A percentile compares a stretch with the other conserved stretches of the same genome.
Conservation (phyloP, 495 filamentous ascomycete genomes). For the Talaromyces borbonicus region DNA sequence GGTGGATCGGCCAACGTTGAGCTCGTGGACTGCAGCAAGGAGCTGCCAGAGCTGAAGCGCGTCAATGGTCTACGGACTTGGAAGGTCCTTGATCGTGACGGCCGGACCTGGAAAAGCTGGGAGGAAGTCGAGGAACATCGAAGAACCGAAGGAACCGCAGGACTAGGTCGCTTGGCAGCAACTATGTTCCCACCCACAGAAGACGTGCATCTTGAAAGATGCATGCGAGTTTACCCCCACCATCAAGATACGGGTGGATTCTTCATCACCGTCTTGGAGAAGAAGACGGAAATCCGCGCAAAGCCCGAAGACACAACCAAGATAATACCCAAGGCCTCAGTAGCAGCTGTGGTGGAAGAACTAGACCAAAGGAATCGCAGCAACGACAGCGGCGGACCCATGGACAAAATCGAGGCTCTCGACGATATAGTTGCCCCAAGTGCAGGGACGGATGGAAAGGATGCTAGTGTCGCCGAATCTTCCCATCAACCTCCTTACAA, state of each 20-base stretch:
- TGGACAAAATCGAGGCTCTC: conserved; percentile 41
- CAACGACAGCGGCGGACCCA: conserved; percentile 26
- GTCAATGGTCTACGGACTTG: conserved; percentile 61
- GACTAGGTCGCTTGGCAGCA: conserved; percentile 53
- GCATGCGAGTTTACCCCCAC: conserved; percentile 90
- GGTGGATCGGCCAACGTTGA: conserved; percentile 73
- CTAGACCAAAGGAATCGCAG: conserved; percentile 38
- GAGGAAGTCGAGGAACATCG: conserved; percentile 61
- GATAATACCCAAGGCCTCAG: conserved; percentile 39
- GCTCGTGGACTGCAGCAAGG: conserved; percentile 70
- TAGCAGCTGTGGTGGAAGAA: conserved; percentile 46
- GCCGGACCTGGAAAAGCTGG: conserved; percentile 65
- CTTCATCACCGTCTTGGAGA: conserved; percentile 92
- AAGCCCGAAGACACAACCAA: conserved; percentile 62
- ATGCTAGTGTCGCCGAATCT: conserved; percentile 33
- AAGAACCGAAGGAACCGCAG: conserved; percentile 43
- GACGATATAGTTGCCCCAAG: conserved; percentile 36
- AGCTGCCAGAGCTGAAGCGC: conserved; percentile 67
- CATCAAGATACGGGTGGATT: conserved; percentile 93
- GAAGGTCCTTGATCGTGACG: conserved; percentile 81
- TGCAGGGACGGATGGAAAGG: conserved; percentile 28
- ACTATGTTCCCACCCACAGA: conserved; percentile 74
- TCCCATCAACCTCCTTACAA: conserved; percentile 31
- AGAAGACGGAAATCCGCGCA: conserved; percentile 76
- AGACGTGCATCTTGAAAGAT: conserved; percentile 71